Conservation (phyloP, 805 yeast species). For the Sugiyamaella mastotermitis region DNA sequence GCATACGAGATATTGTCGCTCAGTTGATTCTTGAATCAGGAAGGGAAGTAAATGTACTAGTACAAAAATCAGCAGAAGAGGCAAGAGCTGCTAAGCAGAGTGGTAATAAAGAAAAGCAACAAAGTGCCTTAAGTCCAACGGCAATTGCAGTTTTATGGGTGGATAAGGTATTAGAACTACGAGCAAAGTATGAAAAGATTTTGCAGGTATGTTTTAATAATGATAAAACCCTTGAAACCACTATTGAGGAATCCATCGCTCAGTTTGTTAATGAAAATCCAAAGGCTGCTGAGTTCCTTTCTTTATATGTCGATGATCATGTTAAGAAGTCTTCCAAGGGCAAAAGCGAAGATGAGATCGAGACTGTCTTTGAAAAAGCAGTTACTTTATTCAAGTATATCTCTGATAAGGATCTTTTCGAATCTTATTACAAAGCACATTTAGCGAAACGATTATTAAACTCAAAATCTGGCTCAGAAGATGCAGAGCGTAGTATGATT, state of each 20-base stretch:
- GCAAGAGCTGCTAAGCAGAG: conserved; percentile 14
- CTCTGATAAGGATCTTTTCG: conserved; percentile 81
- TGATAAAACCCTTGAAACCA: conserved; percentile 45
- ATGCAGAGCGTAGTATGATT: conserved; percentile 64
- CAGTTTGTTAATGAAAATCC: conserved; percentile 50
- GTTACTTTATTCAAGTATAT: conserved; percentile 60
- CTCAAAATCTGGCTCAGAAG: conserved; percentile 42
- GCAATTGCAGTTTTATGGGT: conserved; percentile 66
- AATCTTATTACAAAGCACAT: conserved; percentile 77
- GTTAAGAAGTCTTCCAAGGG: conserved; percentile 46
- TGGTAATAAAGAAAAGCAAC: conserved; percentile 7
- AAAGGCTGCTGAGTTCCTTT: conserved; percentile 48
- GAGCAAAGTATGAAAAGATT: conserved; percentile 45
- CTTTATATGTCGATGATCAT: conserved; percentile 53
- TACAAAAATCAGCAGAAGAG: conserved; percentile 15
- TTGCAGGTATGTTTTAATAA: conserved; percentile 43
- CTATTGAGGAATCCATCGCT: conserved; percentile 56
- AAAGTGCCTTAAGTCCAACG: conserved; percentile 28
- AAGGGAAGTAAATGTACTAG: conserved; percentile 27
- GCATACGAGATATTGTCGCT: conserved; percentile 43
- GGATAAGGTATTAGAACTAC: conserved; percentile 46
- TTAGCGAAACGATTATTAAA: conserved; percentile 71
- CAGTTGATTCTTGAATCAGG: conserved; percentile 46
- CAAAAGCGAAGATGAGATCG: conserved; percentile 40
- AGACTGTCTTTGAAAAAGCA: conserved; percentile 46